Evolutionary conservation across 257 asterid genomes (phyloP).

Genomic region (Plantago elongata): DNA sequence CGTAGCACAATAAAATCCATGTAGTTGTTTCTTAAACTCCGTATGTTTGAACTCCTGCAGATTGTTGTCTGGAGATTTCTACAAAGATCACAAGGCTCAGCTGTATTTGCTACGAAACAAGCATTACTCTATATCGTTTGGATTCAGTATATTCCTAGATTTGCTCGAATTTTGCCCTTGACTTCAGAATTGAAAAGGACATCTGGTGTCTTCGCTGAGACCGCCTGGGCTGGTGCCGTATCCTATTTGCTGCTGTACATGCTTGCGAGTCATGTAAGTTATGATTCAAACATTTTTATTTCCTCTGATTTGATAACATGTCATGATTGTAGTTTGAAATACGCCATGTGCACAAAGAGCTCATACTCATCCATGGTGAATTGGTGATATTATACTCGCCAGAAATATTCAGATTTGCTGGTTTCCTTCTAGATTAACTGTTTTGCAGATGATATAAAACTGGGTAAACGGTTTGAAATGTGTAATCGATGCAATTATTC

Average conservation of each 20-base stretch:
- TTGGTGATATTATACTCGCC: too few relatives aligned
- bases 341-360: too few relatives aligned
- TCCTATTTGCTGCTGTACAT: slow-evolving; percentile 84
- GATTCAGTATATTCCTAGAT: slow-evolving; percentile 86
- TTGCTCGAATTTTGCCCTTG: slow-evolving; percentile 65
- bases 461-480: background rate
- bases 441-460: background rate
- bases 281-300: slow-evolving; percentile 17
- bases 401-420: background rate
- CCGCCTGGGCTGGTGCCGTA: slow-evolving; percentile 99
- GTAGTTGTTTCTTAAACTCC: slow-evolving; percentile 8
- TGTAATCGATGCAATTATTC: background rate
- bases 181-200: slow-evolving; percentile 94
- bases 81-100: slow-evolving; percentile 82
- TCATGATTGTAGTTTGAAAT: background rate
- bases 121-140: slow-evolving; percentile 74
- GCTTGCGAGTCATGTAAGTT: slow-evolving; percentile 99
- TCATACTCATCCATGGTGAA: too few relatives aligned
- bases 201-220: slow-evolving; percentile 97
- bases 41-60: slow-evolving; percentile 40
- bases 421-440: background rate
- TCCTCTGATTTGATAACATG: background rate
- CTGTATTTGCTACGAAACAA: slow-evolving; percentile 78
- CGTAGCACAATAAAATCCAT: background rate
- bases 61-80: slow-evolving; percentile 92